Conservation (phyloP, 192 early-diverging fungal genomes). For the Coemansia sp. region DNA sequence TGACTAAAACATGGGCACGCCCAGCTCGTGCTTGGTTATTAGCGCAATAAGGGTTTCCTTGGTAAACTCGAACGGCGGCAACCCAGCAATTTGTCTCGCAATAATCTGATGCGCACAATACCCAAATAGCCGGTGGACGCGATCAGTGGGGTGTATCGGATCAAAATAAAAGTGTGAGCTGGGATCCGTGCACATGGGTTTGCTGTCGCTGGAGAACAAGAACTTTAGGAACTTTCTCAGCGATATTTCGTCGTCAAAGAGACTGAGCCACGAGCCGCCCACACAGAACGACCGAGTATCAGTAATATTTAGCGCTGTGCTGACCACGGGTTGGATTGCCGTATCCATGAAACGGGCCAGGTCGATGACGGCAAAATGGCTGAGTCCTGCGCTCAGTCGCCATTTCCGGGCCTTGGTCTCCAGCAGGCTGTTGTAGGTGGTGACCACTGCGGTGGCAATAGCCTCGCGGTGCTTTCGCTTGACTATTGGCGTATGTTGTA, state of each 20-base stretch:
- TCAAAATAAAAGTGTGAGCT: conserved; percentile 27
- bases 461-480: conserved; percentile 8
- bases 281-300: conserved; percentile 25
- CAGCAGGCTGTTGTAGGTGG: conserved; percentile 25
- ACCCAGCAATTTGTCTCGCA: neutral
- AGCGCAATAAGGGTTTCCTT: conserved; percentile 12
- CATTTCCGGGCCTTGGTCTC: conserved; percentile 13
- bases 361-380: conserved; percentile 23
- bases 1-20: neutral
- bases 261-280: conserved; percentile 22
- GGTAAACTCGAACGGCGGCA: conserved; percentile 4
- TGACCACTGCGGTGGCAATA: conserved; percentile 15
- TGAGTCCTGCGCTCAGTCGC: conserved; percentile 5
- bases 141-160: conserved; percentile 39
- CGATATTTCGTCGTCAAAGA: conserved; percentile 27
- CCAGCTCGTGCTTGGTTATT: conserved; percentile 18
- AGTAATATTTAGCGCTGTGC: conserved; percentile 13
- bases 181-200: conserved; percentile 19
- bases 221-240: neutral
- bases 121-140: conserved; percentile 40
- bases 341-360: conserved; percentile 17
- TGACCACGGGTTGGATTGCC: conserved; percentile 11
- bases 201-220: neutral
- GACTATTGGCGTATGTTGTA: conserved; percentile 37
- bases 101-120: conserved; percentile 13